phyloP scores from a whole-genome alignment of 108 stramenopile genomes.

The Cyclotella kingstonii region DNA sequence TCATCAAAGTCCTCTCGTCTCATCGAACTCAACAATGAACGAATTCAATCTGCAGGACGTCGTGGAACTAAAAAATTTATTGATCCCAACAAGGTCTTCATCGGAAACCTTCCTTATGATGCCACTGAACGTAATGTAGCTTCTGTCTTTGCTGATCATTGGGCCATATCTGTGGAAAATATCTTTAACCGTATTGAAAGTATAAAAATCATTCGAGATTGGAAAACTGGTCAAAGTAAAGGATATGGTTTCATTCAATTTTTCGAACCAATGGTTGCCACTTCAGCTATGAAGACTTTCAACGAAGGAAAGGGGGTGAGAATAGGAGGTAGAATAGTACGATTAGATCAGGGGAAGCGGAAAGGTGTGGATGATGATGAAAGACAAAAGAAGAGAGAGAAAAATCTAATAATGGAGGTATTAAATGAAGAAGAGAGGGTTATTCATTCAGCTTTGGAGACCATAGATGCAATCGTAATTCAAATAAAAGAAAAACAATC shows the following conservation, averaged over 20 bases:
- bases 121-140: constrained; percentile 54
- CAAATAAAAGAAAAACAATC: constrained; percentile 47
- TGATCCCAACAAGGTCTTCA: constrained; percentile 60
- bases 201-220: constrained; percentile 68
- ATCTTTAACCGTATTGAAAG: constrained; percentile 40
- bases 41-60: constrained; percentile 56
- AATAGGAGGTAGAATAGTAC: constrained; percentile 52
- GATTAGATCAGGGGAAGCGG: constrained; percentile 57
- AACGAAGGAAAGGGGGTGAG: constrained; percentile 42
- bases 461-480: constrained; percentile 44
- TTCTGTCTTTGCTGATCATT: constrained; percentile 24
- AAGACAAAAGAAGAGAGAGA: constrained; percentile 16
- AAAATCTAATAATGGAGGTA: constrained; percentile 15
- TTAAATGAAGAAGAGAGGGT: constrained; percentile 66
- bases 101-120: constrained; percentile 47
- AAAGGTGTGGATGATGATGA: constrained; percentile 13
- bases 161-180: constrained; percentile 58
- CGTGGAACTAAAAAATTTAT: constrained; percentile 69
- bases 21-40: constrained; percentile 39
- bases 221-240: constrained; percentile 84
- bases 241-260: constrained; percentile 86
- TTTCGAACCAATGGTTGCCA: constrained; percentile 79
- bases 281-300: constrained; percentile 64
- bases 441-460: constrained; percentile 62
- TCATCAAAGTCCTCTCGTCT: constrained; percentile 34